Percentiles rank a stretch among this genome's conserved stretches.
phyloP scores from a whole-genome alignment of 164 flowering plant genomes.

The Dillenia suffruticosa region DNA sequence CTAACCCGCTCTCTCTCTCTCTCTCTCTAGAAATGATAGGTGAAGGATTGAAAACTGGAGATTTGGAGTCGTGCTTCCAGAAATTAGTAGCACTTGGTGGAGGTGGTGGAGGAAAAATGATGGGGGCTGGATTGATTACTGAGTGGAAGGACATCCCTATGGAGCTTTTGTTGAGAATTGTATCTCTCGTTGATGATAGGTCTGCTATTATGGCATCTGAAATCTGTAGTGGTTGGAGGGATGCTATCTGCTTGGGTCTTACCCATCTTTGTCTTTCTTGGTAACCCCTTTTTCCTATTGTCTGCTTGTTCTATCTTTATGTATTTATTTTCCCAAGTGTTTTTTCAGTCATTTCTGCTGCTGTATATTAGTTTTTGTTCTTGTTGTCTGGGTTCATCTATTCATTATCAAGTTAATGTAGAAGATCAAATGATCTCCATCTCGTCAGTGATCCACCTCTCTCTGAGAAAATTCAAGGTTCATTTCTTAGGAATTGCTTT shows the following conservation, averaged over 20 bases:
- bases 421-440: too few relatives aligned
- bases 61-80: slow-evolving; percentile 58
- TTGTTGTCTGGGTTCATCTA: too few relatives aligned
- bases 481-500: too few relatives aligned
- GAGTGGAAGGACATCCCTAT: slow-evolving; percentile 97
- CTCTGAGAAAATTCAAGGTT: too few relatives aligned
- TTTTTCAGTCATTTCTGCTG: background rate
- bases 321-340: background rate
- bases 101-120: slow-evolving; percentile 23
- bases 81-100: slow-evolving; percentile 49
- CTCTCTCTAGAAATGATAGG: slow-evolving; percentile 26
- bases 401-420: too few relatives aligned
- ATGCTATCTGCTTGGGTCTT: slow-evolving; percentile 74
- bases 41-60: slow-evolving; percentile 24
- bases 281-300: slow-evolving; percentile 28
- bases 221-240: slow-evolving; percentile 96
- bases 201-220: slow-evolving; percentile 74
- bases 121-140: slow-evolving; percentile 32
- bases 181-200: slow-evolving; percentile 80
- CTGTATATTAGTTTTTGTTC: background rate
- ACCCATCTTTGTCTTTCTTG: slow-evolving; percentile 77
- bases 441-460: too few relatives aligned
- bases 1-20: background rate
- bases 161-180: slow-evolving; percentile 84
- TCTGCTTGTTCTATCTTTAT: background rate